Evolutionary conservation across 2,329 filamentous ascomycete species (phyloP).

Genomic region (Mycosphaerelloides madeirae): DNA sequence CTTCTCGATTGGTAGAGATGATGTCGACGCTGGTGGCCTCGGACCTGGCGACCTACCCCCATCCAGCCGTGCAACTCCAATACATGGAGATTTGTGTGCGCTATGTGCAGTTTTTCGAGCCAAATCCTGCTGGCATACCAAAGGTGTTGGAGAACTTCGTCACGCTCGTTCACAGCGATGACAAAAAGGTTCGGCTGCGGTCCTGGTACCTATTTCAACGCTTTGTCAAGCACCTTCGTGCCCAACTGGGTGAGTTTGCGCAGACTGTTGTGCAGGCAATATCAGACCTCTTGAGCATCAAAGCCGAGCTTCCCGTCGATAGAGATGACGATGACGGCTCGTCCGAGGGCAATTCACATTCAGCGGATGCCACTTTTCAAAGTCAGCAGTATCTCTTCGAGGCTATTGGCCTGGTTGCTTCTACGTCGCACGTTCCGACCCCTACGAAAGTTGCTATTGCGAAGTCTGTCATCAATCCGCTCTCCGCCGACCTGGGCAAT

Average conservation of each 20-base stretch:
- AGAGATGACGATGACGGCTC: conserved; percentile 87
- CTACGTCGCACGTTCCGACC: conserved; percentile 67
- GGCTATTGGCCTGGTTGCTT: conserved; percentile 87
- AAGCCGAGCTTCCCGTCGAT: conserved; percentile 77
- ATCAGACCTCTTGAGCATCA: conserved; percentile 80
- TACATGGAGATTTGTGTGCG: conserved; percentile 98
- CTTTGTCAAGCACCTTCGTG: conserved; percentile 80
- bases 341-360: conserved; percentile 85
- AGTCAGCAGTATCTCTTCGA: conserved; percentile 93
- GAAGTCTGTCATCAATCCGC: conserved; percentile 79
- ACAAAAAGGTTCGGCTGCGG: conserved; percentile 79
- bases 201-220: conserved; percentile 98
- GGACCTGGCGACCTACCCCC: conserved; percentile 76
- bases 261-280: conserved; percentile 89
- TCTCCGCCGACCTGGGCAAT: conserved; percentile 84
- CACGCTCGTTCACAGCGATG: conserved; percentile 78
- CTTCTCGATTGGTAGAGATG: conserved; percentile 80
- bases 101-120: conserved; percentile 89
- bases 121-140: conserved; percentile 73
- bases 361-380: conserved; percentile 83
- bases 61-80: conserved; percentile 87
- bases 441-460: conserved; percentile 86
- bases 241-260: conserved; percentile 80
- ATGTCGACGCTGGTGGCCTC: conserved; percentile 95
- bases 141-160: conserved; percentile 89